These are phyloP conservation scores for Acer campestre DNA, from an alignment of 345 rosid genomes.

Conservation along the genomic window DNA sequence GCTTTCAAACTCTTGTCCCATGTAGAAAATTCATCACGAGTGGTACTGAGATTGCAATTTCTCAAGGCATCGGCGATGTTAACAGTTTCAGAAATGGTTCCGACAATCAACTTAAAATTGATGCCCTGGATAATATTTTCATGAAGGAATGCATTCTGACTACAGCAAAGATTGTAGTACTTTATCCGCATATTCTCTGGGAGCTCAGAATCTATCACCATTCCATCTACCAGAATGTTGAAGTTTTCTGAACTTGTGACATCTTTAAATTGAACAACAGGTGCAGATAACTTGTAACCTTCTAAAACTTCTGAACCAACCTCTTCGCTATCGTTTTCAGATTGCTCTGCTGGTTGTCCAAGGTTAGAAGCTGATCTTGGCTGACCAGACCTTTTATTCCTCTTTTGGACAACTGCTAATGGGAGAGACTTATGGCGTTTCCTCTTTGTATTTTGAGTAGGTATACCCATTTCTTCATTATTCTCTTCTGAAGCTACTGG, in stretches of 20 bases:
- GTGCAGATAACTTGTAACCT: constrained; percentile 47
- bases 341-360: constrained; percentile 43
- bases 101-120: constrained; percentile 51
- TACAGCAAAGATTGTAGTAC: constrained; percentile 61
- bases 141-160: constrained; percentile 63
- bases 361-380: constrained; percentile 25
- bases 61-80: constrained; percentile 58
- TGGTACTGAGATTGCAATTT: constrained; percentile 48
- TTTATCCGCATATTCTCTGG: constrained; percentile 48
- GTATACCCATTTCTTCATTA: constrained; percentile 25
- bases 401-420: constrained; percentile 43
- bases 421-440: constrained; percentile 56
- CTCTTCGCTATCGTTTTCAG: constrained; percentile 67
- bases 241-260: constrained; percentile 46
- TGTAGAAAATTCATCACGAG: constrained; percentile 45
- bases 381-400: constrained; percentile 36
- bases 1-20: constrained; percentile 69
- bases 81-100: constrained; percentile 61
- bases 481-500: constrained; percentile 17
- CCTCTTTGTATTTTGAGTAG: constrained; percentile 35
- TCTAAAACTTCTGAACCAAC: constrained; percentile 70
- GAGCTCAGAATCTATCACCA: constrained; percentile 51
- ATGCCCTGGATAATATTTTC: constrained; percentile 52
- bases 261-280: constrained; percentile 44
- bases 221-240: constrained; percentile 49